Conservation (phyloP, 148 eudicot genomes). For the Tetragonia tetragonoides region DNA sequence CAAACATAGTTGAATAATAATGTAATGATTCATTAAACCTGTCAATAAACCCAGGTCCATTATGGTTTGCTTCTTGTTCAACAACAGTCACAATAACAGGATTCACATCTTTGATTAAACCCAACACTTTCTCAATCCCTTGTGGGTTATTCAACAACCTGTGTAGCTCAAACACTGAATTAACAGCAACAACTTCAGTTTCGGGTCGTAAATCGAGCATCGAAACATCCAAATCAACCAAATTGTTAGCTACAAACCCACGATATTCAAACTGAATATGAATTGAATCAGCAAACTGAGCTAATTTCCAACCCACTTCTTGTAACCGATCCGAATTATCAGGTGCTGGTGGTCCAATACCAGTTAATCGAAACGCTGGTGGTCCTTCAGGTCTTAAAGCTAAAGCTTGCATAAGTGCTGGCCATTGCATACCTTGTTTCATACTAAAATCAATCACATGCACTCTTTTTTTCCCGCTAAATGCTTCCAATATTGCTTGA, state of each 20-base stretch:
- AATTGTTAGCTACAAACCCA: slow-evolving; percentile 58
- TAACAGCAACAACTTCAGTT: slow-evolving; percentile 63
- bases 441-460: slow-evolving; percentile 88
- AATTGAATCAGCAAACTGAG: slow-evolving; percentile 64
- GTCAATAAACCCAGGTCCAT: slow-evolving; percentile 58
- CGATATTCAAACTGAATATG: slow-evolving; percentile 69
- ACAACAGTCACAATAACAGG: slow-evolving; percentile 79
- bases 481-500: slow-evolving; percentile 87
- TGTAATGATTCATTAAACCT: slow-evolving; percentile 78
- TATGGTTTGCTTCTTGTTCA: slow-evolving; percentile 85
- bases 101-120: slow-evolving; percentile 49
- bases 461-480: slow-evolving; percentile 46
- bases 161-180: slow-evolving; percentile 82
- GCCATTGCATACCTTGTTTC: slow-evolving; percentile 98
- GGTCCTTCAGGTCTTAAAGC: slow-evolving; percentile 81
- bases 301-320: slow-evolving; percentile 79
- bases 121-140: slow-evolving; percentile 54
- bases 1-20: slow-evolving; percentile 87
- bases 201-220: slow-evolving; percentile 27
- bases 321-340: slow-evolving; percentile 69
- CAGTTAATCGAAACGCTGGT: slow-evolving; percentile 68
- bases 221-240: slow-evolving; percentile 64
- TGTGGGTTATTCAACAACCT: slow-evolving; percentile 53
- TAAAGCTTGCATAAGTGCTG: slow-evolving; percentile 75
- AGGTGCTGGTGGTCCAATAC: slow-evolving; percentile 81